Evolutionary conservation across 2,329 filamentous ascomycete genomes (phyloP), one percentile per base, ranked within the genome.

Genomic region (Phialocephala sp.): DNA sequence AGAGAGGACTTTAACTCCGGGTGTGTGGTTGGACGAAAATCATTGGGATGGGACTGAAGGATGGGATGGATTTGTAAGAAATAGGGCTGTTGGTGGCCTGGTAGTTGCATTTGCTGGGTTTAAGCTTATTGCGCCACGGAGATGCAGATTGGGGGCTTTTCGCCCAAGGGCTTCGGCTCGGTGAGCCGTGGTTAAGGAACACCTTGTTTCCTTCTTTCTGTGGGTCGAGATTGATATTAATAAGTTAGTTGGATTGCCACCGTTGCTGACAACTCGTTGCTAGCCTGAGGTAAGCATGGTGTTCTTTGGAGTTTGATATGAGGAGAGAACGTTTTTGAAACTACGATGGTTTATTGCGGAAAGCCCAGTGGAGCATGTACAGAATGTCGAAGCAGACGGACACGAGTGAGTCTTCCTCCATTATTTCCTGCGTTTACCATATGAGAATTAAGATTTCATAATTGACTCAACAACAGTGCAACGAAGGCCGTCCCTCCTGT

Each of bases 401-500:
- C 80, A 60, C 78, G 68, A 67, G 70, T 71, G 24, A 60, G 60
- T 60, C 9, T 39, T 9, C 35, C 2, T 22, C 39, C 22, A 20
- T 35, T 32, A 5, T 8, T 12, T 54, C 27, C 20, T 47, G 8
- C 15, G 15, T 8, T 47, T n/a, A 5, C 20, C 32, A 18, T 18
- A 24, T 6, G 27, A 32, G 11, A 41, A 35, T n/a, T 24, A 55
- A n/a, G 2, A 18, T 32, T 47, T 50, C 35, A 39, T 15, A 27
- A 14, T 39, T 57, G 24, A 62, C 35, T 37, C 20, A 22, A 18
- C n/a, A 37, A 58, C 68, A 85, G 83, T 85, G 83, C 72, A 83
- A 85, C 69, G 81, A 84, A 71, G 79, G 73, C 65, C 79, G 80
- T 59, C 82, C 82, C 12, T 77, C 79, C 62, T 85, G 83, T 64